Evolutionary conservation across 208 protist species (phyloP).

Genomic region (Leishmania aethiopica): DNA sequence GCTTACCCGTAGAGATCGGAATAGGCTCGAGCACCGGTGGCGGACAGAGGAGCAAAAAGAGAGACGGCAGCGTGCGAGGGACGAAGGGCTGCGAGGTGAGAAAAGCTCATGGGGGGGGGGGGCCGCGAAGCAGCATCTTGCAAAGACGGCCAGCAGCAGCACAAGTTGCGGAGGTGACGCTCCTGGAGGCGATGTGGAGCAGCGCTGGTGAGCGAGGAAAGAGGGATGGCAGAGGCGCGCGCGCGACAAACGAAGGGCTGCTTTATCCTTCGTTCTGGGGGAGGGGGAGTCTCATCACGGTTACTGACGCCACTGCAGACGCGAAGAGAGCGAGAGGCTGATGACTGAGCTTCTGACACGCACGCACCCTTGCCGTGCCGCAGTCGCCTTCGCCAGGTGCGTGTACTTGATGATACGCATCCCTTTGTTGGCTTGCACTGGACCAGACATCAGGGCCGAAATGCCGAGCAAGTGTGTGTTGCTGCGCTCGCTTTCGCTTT

Average conservation of each 20-base stretch:
- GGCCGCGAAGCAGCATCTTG: not conserved
- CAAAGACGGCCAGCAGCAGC: not conserved
- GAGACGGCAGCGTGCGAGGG: not conserved
- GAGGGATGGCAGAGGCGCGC: not conserved
- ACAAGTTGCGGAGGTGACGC: not conserved
- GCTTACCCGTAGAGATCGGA: not conserved
- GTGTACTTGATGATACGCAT: not conserved
- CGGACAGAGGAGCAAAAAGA: not conserved
- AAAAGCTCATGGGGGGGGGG: not conserved
- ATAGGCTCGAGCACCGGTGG: not conserved
- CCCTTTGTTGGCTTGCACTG: not conserved
- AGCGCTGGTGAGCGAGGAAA: not conserved
- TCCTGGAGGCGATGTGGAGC: not conserved
- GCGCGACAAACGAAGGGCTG: too few relatives aligned
- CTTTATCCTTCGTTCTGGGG: not conserved
- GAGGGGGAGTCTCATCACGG: not conserved
- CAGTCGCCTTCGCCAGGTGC: not conserved
- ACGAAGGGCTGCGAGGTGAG: not conserved
- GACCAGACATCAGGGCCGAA: not conserved
- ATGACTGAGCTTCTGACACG: not conserved
- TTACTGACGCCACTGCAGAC: not conserved
- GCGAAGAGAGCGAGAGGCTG: not conserved
- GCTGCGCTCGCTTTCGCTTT: not conserved
- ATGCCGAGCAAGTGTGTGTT: not conserved
- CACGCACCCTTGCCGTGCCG: too few relatives aligned